Evolutionary conservation across 2,329 filamentous ascomycete species (phyloP), one percentile per base, ranked within the genome.

Genomic region (Escovopsis sp.): DNA sequence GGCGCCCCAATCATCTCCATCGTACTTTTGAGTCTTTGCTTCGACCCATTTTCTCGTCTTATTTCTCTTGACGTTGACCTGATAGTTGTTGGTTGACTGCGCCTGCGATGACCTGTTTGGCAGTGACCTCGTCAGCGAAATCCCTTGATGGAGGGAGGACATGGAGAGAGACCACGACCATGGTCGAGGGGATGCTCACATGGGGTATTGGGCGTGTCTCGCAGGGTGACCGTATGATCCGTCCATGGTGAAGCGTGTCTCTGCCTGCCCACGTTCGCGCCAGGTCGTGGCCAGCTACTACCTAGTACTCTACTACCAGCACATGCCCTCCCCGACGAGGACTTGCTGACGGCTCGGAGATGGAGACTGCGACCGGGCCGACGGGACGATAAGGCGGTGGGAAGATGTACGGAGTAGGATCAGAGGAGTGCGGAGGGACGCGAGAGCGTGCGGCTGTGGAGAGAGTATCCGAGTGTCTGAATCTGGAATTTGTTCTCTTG

Each of bases 21-120:
- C 88, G 56, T 96, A 96, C 56, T 77, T 84, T 53, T 83, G 80
- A 45, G 77, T 72, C 61, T 88, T 89, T 33, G 89, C 89, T 55
- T 94, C 82, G 33, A 89, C 82, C 89, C 89, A 96, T 73, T 94
- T 94, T 63, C 81, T 84, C 43, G 88, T 95, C 66, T 94, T 94
- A 43, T 79, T 75, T 47, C 89, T 80, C 63, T 85, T 89, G 39
- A 95, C 80, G 59, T 94, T 93, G 41, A 86, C 77, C 59, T 84
- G 82, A 64, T 88, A 94, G 26, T 62, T 54, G 45, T 52, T 58
- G 42, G 51, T 55, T 18, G 57, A 50, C 12, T 58, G 54, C n/a
- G 59, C 54, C 35, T 55, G 50, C 8, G 59, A 54, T 34, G 56
- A 54, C 48, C 58, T 61, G 38, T 19, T 15, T 15, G 42, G 33